Conservation (phyloP, 176 grass and related monocot genomes). For the Avena eriantha region DNA sequence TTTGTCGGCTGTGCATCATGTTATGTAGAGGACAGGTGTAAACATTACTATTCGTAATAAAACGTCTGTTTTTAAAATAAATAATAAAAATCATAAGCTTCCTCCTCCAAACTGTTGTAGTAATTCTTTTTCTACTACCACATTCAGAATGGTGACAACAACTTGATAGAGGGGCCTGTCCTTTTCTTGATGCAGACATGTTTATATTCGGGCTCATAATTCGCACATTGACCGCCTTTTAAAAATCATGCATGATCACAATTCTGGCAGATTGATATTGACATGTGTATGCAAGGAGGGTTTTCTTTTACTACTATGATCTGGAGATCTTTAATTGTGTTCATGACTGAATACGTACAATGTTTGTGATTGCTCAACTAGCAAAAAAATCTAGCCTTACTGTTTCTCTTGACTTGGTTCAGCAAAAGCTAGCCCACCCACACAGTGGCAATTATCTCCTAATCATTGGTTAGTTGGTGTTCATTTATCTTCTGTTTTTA, state of each 20-base stretch:
- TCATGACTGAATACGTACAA: constrained; percentile 16
- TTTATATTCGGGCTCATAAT: constrained; percentile 55
- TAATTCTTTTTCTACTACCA: constrained; percentile 25
- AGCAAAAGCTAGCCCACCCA: constrained; percentile 15
- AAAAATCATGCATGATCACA: constrained; percentile 30
- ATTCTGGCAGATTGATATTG: constrained; percentile 40
- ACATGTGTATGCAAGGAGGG: constrained; percentile 15
- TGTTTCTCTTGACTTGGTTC: constrained; percentile 30
- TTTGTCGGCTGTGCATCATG: too few relatives aligned
- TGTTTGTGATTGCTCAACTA: constrained; percentile 13
- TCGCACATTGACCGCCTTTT: constrained; percentile 43
- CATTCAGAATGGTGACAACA: constrained; percentile 26
- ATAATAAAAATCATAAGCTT: constrained; percentile 8
- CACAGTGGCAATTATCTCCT: constrained; percentile 31
- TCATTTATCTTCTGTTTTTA: constrained; percentile 44
- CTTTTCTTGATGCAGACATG: constrained; percentile 54
- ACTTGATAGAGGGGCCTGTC: constrained; percentile 27
- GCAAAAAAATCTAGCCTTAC: constrained; percentile 11
- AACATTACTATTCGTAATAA: too few relatives aligned
- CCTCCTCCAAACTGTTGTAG: constrained; percentile 12
- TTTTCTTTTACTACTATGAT: background rate
- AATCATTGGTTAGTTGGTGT: constrained; percentile 44
- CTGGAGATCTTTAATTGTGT: background rate
- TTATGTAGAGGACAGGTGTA: too few relatives aligned
- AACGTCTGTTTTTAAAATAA: too few relatives aligned